These are phyloP conservation scores for Annulohypoxylon truncatum DNA, from an alignment of 2,329 filamentous ascomycete species.

Conservation along the genomic window DNA sequence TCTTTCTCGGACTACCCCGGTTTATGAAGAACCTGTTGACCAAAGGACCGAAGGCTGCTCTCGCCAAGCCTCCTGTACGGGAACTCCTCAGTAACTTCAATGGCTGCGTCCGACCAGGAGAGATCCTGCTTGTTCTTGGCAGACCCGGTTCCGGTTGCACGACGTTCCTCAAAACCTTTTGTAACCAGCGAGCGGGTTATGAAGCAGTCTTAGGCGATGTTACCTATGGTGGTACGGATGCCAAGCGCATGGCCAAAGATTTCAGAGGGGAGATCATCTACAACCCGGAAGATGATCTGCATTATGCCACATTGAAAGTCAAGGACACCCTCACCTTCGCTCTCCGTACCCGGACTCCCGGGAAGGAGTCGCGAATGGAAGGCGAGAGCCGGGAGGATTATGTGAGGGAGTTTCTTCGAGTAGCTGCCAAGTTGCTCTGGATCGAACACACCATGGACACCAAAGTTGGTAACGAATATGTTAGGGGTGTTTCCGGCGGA, in stretches of 20 bases:
- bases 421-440: slow-evolving; percentile 76
- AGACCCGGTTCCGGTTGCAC: slow-evolving; percentile 64
- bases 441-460: slow-evolving; percentile 75
- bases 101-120: slow-evolving; percentile 55
- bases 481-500: slow-evolving; percentile 71
- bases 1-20: slow-evolving; percentile 50
- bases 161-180: slow-evolving; percentile 67
- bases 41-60: slow-evolving; percentile 49
- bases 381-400: slow-evolving; percentile 71
- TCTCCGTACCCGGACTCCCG: slow-evolving; percentile 71
- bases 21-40: slow-evolving; percentile 44
- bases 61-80: slow-evolving; percentile 52
- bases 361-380: slow-evolving; percentile 71
- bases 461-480: slow-evolving; percentile 74
- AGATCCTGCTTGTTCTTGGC: slow-evolving; percentile 62
- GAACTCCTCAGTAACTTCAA: slow-evolving; percentile 64
- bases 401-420: slow-evolving; percentile 64
- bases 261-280: slow-evolving; percentile 73
- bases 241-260: slow-evolving; percentile 60
- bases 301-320: slow-evolving; percentile 76
- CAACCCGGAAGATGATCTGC: slow-evolving; percentile 76
- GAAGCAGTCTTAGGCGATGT: slow-evolving; percentile 73
- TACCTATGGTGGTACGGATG: slow-evolving; percentile 66
- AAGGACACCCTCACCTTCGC: slow-evolving; percentile 76
- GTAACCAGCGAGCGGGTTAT: slow-evolving; percentile 75